Percentiles rank a stretch among this genome's conserved stretches.
Evolutionary conservation across 202 grass and related monocot genomes (phyloP).

Genomic region (Setaria viridis): DNA sequence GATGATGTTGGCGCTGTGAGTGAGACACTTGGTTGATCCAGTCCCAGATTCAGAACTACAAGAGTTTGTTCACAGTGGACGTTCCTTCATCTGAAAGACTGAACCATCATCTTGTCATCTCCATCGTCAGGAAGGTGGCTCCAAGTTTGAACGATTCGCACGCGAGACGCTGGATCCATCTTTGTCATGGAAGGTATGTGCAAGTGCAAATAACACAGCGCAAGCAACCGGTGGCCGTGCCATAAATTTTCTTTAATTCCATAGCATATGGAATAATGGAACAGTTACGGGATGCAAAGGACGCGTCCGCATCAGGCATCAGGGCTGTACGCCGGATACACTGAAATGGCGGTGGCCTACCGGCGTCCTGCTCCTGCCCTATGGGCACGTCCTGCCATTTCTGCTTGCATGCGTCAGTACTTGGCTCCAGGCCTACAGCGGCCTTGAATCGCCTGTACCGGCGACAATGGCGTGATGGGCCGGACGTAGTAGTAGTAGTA

Average conservation of each 20-base stretch:
- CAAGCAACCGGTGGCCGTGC: background rate
- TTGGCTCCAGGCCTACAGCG: no score
- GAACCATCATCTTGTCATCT: constrained; percentile 1
- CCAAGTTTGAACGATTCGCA: constrained; percentile 60
- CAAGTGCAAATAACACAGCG: constrained; percentile 26
- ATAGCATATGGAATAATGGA: constrained; percentile 23
- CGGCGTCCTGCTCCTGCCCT: background rate
- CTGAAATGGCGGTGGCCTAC: background rate
- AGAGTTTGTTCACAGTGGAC: background rate
- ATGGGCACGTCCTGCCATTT: no score
- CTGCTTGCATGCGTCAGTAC: no score
- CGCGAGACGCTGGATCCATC: constrained; percentile 68
- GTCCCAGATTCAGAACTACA: background rate
- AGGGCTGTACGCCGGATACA: background rate
- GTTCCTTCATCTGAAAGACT: constrained; percentile 22
- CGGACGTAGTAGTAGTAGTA: background rate
- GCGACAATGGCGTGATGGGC: background rate
- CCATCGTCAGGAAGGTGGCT: constrained; percentile 59
- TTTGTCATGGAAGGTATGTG: constrained; percentile 80
- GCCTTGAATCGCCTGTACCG: background rate
- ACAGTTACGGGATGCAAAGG: constrained; percentile 31
- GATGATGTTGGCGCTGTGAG: constrained; percentile 50
- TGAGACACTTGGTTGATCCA: background rate
- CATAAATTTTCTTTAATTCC: constrained; percentile 33
- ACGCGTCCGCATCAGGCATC: background rate